These are phyloP conservation scores for Lupinus albus DNA, from an alignment of 306 rosid genomes.

Conservation along the genomic window DNA sequence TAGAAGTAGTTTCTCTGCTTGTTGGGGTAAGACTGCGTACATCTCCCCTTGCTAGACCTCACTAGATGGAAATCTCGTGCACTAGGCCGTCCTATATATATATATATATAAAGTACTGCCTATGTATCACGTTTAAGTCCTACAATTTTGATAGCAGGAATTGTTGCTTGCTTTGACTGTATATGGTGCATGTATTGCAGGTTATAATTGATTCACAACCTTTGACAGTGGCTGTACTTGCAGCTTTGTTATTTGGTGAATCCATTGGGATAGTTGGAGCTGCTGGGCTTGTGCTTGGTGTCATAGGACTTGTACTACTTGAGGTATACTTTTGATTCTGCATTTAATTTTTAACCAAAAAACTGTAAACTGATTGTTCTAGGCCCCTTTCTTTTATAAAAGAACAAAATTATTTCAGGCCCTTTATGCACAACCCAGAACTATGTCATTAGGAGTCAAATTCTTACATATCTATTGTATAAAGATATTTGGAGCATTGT, in stretches of 20 bases:
- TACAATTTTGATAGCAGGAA: constrained; percentile 3
- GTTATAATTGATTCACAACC: constrained; percentile 97
- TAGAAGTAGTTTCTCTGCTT: too few species aligned
- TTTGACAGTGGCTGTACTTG: constrained; percentile 90
- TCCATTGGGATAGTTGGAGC: constrained; percentile 86
- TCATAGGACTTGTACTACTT: constrained; percentile 78
- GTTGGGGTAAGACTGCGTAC: too few species aligned
- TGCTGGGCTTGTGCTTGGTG: constrained; percentile 87
- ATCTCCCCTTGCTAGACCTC: too few species aligned
- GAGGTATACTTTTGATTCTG: constrained; percentile 58
- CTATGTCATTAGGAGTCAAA: background rate
- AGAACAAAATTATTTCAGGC: background rate
- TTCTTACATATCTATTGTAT: background rate
- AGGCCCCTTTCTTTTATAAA: too few species aligned
- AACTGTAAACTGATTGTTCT: background rate
- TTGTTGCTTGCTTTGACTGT: constrained; percentile 33
- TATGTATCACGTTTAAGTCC: background rate
- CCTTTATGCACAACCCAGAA: constrained; percentile 1
- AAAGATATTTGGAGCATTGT: constrained; percentile 20
- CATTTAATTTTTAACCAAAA: constrained; percentile 3
- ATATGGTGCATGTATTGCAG: constrained; percentile 48
- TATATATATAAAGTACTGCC: too few species aligned
- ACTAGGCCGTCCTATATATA: too few species aligned
- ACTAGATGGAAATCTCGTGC: too few species aligned
- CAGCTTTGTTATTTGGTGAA: constrained; percentile 85